Conservation (phyloP, 139 green algal genomes). For the Coelastrella sp. region DNA sequence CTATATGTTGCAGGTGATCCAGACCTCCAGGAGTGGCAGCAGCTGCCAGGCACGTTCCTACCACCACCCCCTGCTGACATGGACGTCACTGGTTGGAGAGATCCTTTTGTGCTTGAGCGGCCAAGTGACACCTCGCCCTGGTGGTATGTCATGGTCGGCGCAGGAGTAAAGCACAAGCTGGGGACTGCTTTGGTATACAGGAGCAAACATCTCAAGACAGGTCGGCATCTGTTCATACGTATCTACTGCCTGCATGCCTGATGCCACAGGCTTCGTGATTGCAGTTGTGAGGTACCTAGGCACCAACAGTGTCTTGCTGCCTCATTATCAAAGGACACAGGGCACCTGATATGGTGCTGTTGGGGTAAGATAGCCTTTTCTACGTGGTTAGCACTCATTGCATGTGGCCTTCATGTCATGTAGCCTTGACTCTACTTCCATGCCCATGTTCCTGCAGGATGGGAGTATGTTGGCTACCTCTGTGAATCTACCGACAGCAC, state of each 20-base stretch:
- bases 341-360: too few relatives aligned
- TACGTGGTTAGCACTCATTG: too few relatives aligned
- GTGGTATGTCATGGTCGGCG: constrained; percentile 81
- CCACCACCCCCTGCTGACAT: constrained; percentile 9
- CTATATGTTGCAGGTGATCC: constrained; percentile 26
- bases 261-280: neutral
- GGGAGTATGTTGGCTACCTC: constrained; percentile 32
- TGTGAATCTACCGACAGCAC: neutral
- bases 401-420: too few relatives aligned
- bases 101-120: constrained; percentile 69
- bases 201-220: constrained; percentile 10
- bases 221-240: too few relatives aligned
- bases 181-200: constrained; percentile 52
- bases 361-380: too few relatives aligned
- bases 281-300: too few relatives aligned
- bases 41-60: constrained; percentile 40
- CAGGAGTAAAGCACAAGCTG: constrained; percentile 64
- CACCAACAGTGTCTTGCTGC: too few relatives aligned
- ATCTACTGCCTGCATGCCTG: neutral
- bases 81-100: constrained; percentile 69
- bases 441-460: neutral
- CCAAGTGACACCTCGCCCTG: neutral
- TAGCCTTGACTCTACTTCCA: neutral
- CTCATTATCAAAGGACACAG: too few relatives aligned
- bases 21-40: constrained; percentile 16